Evolutionary conservation across 345 rosid species (phyloP), one percentile per base, ranked within the genome.

Genomic region (Pistacia integerrima): DNA sequence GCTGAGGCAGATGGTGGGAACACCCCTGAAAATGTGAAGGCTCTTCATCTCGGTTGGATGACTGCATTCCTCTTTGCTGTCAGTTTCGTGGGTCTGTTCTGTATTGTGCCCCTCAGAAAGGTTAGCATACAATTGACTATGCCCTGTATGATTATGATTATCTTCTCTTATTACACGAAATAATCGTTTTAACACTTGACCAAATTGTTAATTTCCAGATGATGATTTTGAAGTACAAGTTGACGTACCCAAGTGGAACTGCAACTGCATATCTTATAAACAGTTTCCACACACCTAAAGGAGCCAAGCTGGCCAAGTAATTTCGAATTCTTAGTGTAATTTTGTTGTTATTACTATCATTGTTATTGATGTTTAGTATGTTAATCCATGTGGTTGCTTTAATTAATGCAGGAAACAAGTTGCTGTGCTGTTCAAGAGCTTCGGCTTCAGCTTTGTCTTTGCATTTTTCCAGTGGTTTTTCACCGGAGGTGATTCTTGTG

Each of bases 191-290:
- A n/a, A 22, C 30, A 2, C 35, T 35, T 25, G 44, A 13, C 13
- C 22, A 51, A 18, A 44, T 35, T 35, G 30, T 41, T 36, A 12
- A 6, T 22, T 74, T 68, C 5, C 83, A 94, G 97, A 72, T 88
- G 82, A 94, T 94, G 98, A 89, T 94, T 33, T 67, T 90, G 82
- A 91, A 87, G 82, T 92, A 90, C 84, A 94, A 88, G 70, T 72
- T 94, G 70, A 92, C 97, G 67, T 92, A 94, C 68, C 97, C 98
- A 17, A 92, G 97, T 72, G 98, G 98, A 49, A 92, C 98, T 11
- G 97, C 98, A 18, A 94, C 97, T 64, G 97, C 98, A 30, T 90
- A 85, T 77, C 97, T 94, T 13, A 90, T 94, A 85, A 94, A 94
- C 81, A 90, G 97, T 70, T 94, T 94, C 71, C 98, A 94, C 80